These are phyloP conservation scores for Linum lewisii DNA, from an alignment of 345 rosid species.

Conservation along the genomic window DNA sequence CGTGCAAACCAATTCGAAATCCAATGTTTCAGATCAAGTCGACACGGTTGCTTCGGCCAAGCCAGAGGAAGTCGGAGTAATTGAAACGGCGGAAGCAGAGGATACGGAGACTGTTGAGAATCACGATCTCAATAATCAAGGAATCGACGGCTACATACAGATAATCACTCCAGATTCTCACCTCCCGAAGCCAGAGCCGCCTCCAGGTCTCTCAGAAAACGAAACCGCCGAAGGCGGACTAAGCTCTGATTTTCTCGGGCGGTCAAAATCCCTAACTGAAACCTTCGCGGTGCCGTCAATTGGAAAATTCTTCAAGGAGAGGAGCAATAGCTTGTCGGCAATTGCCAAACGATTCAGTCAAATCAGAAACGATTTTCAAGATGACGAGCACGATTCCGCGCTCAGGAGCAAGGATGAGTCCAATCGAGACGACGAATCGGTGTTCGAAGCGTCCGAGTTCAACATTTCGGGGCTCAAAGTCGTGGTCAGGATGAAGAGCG, in stretches of 20 bases:
- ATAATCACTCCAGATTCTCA: constrained; percentile 47
- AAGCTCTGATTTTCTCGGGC: constrained; percentile 1
- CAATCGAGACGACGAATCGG: not conserved
- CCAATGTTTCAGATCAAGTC: not conserved
- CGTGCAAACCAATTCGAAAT: not conserved
- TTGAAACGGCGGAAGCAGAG: not conserved
- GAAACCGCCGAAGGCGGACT: not conserved
- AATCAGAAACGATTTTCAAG: constrained; percentile 10
- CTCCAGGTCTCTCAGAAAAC: constrained; percentile 31
- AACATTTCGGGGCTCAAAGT: constrained; percentile 71
- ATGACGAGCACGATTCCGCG: constrained; percentile 7
- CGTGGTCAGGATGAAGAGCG: constrained; percentile 43
- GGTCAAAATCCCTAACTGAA: constrained; percentile 30
- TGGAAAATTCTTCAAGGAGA: constrained; percentile 47
- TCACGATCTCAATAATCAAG: not conserved
- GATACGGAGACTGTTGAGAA: not conserved
- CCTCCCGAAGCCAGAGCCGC: constrained; percentile 77
- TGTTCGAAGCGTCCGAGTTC: constrained; percentile 47
- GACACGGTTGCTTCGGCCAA: not conserved
- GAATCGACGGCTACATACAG: not conserved
- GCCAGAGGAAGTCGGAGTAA: not conserved
- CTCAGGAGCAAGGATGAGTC: not conserved
- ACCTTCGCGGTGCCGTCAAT: constrained; percentile 19
- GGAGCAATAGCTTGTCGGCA: constrained; percentile 48
- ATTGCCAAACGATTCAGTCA: constrained; percentile 40